Evolutionary conservation across 805 yeast genomes (phyloP).

Genomic region (Starmerella ratchasimensis): DNA sequence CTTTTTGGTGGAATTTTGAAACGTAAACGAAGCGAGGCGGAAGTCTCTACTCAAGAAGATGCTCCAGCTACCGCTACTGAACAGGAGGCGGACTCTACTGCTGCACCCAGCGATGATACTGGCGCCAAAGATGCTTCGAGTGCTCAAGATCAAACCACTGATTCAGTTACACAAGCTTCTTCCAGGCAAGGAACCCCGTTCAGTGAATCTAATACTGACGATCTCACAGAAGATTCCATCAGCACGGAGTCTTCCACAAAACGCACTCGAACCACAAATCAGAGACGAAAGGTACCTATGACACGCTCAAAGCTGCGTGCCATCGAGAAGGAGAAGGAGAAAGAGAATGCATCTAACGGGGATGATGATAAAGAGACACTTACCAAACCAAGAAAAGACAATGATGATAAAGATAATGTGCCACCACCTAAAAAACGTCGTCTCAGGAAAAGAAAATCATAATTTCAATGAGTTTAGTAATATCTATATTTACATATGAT

Average conservation of each 20-base stretch:
- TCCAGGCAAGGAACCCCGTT: too few species aligned
- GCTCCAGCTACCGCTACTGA: neutral
- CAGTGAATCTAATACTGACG: too few species aligned
- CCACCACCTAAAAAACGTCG: neutral
- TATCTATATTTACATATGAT: neutral
- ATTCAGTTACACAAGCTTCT: neutral
- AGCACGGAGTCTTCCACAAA: too few species aligned
- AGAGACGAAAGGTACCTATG: slow-evolving; percentile 1
- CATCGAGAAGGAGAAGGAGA: neutral
- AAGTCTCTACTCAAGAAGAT: neutral
- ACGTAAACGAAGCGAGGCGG: neutral
- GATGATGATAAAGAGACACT: neutral
- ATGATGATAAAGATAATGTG: neutral
- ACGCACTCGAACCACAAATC: too few species aligned
- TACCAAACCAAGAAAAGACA: neutral
- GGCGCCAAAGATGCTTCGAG: neutral
- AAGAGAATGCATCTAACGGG: neutral
- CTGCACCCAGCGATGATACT: neutral
- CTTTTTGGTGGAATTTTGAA: slow-evolving; percentile 11
- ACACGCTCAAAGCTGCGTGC: slow-evolving; percentile 1
- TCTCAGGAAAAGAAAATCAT: neutral
- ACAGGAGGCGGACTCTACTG: neutral
- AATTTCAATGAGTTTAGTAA: neutral
- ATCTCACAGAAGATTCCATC: too few species aligned
- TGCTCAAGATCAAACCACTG: neutral